These are phyloP conservation scores for Fusarium sp. DNA, from an alignment of 2,329 filamentous ascomycete genomes.

Conservation along the genomic window DNA sequence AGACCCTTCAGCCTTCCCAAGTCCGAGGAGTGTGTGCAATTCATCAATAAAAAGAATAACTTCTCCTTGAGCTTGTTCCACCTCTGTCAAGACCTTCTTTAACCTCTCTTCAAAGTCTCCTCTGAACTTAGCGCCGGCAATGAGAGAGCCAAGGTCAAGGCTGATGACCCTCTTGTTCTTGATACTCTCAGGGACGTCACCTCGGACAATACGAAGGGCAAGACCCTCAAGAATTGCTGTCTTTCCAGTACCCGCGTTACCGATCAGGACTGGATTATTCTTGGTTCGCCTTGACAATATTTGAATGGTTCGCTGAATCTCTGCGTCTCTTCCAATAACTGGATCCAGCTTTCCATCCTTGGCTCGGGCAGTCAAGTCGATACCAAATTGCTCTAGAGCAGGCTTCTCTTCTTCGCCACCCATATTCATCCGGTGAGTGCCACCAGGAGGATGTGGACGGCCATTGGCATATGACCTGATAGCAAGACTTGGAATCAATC, in stretches of 20 bases:
- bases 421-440: slow-evolving; percentile 93
- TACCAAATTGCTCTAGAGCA: slow-evolving; percentile 88
- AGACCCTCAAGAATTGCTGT: slow-evolving; percentile 93
- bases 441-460: slow-evolving; percentile 86
- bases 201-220: slow-evolving; percentile 87
- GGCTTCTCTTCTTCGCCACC: slow-evolving; percentile 80
- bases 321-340: slow-evolving; percentile 90
- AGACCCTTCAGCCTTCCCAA: slow-evolving; percentile 94
- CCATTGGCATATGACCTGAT: slow-evolving; percentile 72
- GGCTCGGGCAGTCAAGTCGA: slow-evolving; percentile 88
- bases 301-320: slow-evolving; percentile 95
- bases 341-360: slow-evolving; percentile 92
- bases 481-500: slow-evolving; percentile 52
- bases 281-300: slow-evolving; percentile 92
- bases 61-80: slow-evolving; percentile 86
- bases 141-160: slow-evolving; percentile 89
- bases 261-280: slow-evolving; percentile 96
- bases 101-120: slow-evolving; percentile 96
- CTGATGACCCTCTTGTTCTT: slow-evolving; percentile 92
- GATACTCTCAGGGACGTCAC: slow-evolving; percentile 94
- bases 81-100: slow-evolving; percentile 90
- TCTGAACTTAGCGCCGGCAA: slow-evolving; percentile 93
- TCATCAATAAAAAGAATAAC: slow-evolving; percentile 97
- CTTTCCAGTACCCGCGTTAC: slow-evolving; percentile 90
- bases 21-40: slow-evolving; percentile 86